Percentiles rank a stretch among this genome's conserved stretches.
phyloP scores from a whole-genome alignment of 2,329 filamentous ascomycete species.

The Botryotinia narcissicola region DNA sequence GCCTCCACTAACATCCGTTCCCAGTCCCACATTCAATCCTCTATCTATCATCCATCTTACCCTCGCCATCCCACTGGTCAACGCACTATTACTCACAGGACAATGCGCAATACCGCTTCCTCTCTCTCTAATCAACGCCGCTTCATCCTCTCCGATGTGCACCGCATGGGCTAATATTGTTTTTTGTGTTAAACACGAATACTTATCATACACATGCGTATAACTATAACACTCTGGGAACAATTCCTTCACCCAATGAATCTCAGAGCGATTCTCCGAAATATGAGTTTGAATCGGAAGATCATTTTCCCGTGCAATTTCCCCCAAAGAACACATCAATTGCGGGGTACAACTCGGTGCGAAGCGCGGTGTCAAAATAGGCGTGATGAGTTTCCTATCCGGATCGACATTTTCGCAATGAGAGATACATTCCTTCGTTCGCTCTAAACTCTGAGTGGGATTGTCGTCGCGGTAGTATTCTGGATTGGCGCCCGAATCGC shows the following conservation, averaged over 20 bases:
- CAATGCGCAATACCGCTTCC: conserved; percentile 76
- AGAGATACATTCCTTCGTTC: conserved; percentile 58
- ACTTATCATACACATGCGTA: conserved; percentile 73
- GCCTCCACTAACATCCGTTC: conserved; percentile 88
- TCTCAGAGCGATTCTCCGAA: conserved; percentile 75
- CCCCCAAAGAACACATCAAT: conserved; percentile 62
- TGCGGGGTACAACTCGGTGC: conserved; percentile 60
- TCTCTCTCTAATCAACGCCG: conserved; percentile 57
- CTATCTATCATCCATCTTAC: conserved; percentile 72
- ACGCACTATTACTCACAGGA: conserved; percentile 78
- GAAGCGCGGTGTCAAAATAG: conserved; percentile 76
- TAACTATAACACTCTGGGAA: conserved; percentile 68
- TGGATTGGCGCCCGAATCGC: conserved; percentile 54
- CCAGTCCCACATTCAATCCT: conserved; percentile 77
- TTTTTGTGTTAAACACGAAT: conserved; percentile 64
- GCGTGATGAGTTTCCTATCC: conserved; percentile 60
- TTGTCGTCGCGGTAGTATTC: conserved; percentile 76
- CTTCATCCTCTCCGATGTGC: conserved; percentile 63
- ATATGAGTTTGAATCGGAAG: conserved; percentile 86
- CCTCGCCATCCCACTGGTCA: conserved; percentile 75
- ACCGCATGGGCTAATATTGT: conserved; percentile 87
- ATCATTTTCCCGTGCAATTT: conserved; percentile 58
- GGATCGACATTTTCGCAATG: conserved; percentile 71
- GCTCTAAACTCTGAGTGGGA: conserved; percentile 53
- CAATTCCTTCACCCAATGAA: conserved; percentile 64